Evolutionary conservation across 176 grass and related monocot genomes (phyloP), one percentile per base, ranked within the genome.

Genomic region (Panicum miliaceum): DNA sequence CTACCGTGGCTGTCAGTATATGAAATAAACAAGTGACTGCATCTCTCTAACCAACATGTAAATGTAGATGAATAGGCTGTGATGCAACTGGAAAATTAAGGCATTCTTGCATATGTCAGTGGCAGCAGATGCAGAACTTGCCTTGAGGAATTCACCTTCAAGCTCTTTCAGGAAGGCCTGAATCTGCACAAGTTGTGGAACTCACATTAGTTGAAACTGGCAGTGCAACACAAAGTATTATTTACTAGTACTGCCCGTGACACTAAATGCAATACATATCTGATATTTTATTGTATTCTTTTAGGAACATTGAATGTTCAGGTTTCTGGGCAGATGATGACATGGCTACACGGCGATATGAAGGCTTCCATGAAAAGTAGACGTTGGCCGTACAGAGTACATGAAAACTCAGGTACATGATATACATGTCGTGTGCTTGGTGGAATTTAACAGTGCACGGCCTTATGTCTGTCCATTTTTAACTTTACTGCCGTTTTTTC

Each of bases 71-170:
- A 32, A 32, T 32, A 32, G 51, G 10, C 26, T 51, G 4, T 2
- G 5, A 59, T 9, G 7, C 26, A 5, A 64, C 12, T 51, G 1
- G 69, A 62, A 40, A 64, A 5, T 37, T 19, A n/a, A 75, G 32
- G 22, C 12, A 45, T 73, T 45, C 25, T 41, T 12, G 40, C 19
- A 81, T 9, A 57, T 38, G 1, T 27, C 12, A 67, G 38, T 53
- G 13, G 36, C 40, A 78, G 26, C 20, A 43, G 75, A 81, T 16
- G 18, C 35, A 13, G 14, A 41, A 65, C 58, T 81, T 95, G 93
- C 96, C 96, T 95, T 98, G 76, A 98, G 82, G 81, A 98, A 98
- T 36, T 94, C 89, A 64, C 96, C 96, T 37, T 93, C 96, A 35
- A 98, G 91, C 26, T 90, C 96, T 85, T 89, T 93, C 41, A 98